Base-by-base conservation (phyloP, 768 basidiomycete genomes). In the Phaffia australis region DNA sequence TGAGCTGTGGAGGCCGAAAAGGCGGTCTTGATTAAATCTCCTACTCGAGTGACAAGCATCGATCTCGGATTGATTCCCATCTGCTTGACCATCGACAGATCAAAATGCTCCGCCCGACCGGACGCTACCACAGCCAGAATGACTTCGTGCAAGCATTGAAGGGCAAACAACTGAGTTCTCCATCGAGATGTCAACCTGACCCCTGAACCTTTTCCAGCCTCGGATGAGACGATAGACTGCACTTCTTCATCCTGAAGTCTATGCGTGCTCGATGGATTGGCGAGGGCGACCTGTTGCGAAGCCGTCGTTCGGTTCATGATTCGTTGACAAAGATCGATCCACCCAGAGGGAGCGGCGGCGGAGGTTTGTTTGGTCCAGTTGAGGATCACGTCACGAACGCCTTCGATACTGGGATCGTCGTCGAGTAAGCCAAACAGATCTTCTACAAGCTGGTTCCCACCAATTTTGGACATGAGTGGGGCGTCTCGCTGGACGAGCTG, bases 401-500 rank as follows among this genome's bases (percentile, higher is more conserved):
- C 95, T 70, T 94, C 87, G 19, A 97, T 87, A 2, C 86, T 88
- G 0, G 92, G 86, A 73, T 95, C 91, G 71, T 91, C 92, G 73
- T 99, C 94, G 52, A 99, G 78, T 83, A 98, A 87, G 0, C 87
- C 87, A 73, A 99, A 98, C 6, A 99, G 80, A 68, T 95, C 89
- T 72, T 94, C 89, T 1, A 98, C 95, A 7, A 99, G 81, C 27
- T 83, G 83, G 77, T 98, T 94, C 1, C 95, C 95, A 21, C 94
- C 95, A 0, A 98, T 78, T 72, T 87, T 88, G 8, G 91, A 94
- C 82, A 98, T 89, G 1, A 85, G 80, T 18, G 92, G 76, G 0
- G 92, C 94, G 77, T 98, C 92, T 70, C 88, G 87, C 76, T 97
- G 95, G 0, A 98, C 91, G 30, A 98, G 87, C 72, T 97, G 93